These are phyloP conservation scores for Fusarium guadeloupense DNA, from an alignment of 2,329 filamentous ascomycete species.

Conservation along the genomic window DNA sequence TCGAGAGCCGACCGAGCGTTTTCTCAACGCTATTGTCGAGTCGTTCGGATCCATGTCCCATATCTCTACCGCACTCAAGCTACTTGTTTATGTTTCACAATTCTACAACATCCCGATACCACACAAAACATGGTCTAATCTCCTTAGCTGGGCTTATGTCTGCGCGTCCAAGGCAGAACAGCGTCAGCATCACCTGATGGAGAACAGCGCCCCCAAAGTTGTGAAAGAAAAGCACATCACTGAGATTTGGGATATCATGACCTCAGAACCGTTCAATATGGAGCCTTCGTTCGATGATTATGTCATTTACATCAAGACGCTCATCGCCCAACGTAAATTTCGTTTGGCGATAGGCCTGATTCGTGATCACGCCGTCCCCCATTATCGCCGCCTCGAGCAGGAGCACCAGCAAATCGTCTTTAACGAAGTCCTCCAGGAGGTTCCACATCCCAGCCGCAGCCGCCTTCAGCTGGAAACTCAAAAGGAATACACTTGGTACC, in stretches of 20 bases:
- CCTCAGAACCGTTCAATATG: constrained; percentile 63
- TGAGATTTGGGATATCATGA: constrained; percentile 69
- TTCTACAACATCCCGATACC: constrained; percentile 68
- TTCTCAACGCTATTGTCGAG: constrained; percentile 75
- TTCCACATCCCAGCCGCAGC: constrained; percentile 26
- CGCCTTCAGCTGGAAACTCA: constrained; percentile 44
- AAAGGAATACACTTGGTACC: constrained; percentile 47
- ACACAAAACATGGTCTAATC: constrained; percentile 67
- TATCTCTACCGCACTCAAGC: constrained; percentile 64
- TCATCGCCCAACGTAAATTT: constrained; percentile 46
- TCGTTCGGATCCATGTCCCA: constrained; percentile 73
- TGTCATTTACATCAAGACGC: constrained; percentile 53
- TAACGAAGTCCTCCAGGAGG: constrained; percentile 47
- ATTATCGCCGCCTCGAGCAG: constrained; percentile 43
- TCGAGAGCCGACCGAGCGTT: constrained; percentile 63
- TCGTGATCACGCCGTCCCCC: constrained; percentile 53
- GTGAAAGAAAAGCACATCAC: constrained; percentile 57
- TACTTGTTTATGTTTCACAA: constrained; percentile 70
- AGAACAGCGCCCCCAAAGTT: constrained; percentile 42
- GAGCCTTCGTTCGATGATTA: constrained; percentile 67
- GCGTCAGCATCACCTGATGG: constrained; percentile 50
- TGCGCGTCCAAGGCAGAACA: constrained; percentile 53
- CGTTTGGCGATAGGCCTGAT: constrained; percentile 51
- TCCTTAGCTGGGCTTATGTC: constrained; percentile 74
- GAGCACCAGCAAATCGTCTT: constrained; percentile 43